These are phyloP conservation scores for Russula olivacea DNA, from an alignment of 768 basidiomycete genomes.

Conservation along the genomic window DNA sequence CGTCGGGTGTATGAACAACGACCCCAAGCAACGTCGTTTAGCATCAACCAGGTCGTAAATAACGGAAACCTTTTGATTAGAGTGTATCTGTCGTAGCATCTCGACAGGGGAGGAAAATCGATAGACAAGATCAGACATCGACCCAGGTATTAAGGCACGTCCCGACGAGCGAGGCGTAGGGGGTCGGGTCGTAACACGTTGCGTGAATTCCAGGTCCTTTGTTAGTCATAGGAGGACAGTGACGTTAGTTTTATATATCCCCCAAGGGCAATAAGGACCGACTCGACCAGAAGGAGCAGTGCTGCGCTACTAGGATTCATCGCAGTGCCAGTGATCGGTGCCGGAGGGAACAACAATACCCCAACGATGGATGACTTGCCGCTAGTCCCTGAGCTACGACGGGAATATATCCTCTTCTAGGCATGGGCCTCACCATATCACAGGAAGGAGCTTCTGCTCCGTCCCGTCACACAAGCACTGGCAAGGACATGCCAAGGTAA, in stretches of 20 bases:
- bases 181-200: neutral
- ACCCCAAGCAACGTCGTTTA: neutral
- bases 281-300: constrained; percentile 9
- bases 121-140: constrained; percentile 6
- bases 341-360: neutral
- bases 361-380: constrained; percentile 6
- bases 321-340: neutral
- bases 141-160: neutral
- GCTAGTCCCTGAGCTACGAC: neutral
- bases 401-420: neutral
- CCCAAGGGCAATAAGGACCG: neutral
- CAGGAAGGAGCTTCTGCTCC: neutral
- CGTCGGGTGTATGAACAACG: neutral
- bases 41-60: neutral
- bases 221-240: neutral
- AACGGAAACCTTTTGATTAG: neutral
- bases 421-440: neutral
- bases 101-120: neutral
- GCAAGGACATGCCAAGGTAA: neutral
- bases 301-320: constrained; percentile 1
- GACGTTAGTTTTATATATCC: constrained; percentile 1
- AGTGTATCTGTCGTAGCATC: constrained; percentile 2
- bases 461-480: neutral
- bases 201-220: neutral
- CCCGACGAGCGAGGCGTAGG: neutral